Evolutionary conservation across 768 basidiomycete species (phyloP).

Genomic region (Trametes cubensis): DNA sequence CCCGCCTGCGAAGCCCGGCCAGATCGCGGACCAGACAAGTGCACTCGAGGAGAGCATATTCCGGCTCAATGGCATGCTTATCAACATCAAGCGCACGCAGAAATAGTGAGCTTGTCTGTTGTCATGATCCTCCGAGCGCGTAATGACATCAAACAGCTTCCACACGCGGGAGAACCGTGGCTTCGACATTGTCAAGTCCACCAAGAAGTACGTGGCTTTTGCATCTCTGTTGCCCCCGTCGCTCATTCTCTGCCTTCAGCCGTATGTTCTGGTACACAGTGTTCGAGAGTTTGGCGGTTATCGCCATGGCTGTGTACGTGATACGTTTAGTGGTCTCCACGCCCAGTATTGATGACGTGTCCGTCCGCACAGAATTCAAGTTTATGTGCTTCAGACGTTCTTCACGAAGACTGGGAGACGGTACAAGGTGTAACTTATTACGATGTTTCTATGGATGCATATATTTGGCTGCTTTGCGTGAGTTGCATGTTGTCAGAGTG

Average conservation of each 20-base stretch:
- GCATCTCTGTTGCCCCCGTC: neutral
- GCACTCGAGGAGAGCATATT: slow-evolving; percentile 95
- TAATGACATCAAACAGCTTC: slow-evolving; percentile 54
- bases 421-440: slow-evolving; percentile 73
- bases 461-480: slow-evolving; percentile 3
- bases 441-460: slow-evolving; percentile 18
- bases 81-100: slow-evolving; percentile 90
- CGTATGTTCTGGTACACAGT: slow-evolving; percentile 94
- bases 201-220: slow-evolving; percentile 63
- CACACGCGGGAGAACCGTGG: slow-evolving; percentile 93
- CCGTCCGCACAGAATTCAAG: slow-evolving; percentile 64
- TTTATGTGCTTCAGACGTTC: slow-evolving; percentile 93
- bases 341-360: slow-evolving; percentile 17
- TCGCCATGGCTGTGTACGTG: slow-evolving; percentile 87
- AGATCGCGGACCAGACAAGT: slow-evolving; percentile 90
- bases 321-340: neutral
- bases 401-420: slow-evolving; percentile 91
- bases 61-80: slow-evolving; percentile 82
- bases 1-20: slow-evolving; percentile 83
- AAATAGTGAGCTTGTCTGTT: slow-evolving; percentile 68
- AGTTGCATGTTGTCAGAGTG: no score
- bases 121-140: neutral
- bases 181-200: slow-evolving; percentile 90
- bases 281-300: slow-evolving; percentile 74
- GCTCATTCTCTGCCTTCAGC: slow-evolving; percentile 40